Evolutionary conservation across 1,284 basidiomycete genomes (phyloP).

Genomic region (Phellinidium pouzarii): DNA sequence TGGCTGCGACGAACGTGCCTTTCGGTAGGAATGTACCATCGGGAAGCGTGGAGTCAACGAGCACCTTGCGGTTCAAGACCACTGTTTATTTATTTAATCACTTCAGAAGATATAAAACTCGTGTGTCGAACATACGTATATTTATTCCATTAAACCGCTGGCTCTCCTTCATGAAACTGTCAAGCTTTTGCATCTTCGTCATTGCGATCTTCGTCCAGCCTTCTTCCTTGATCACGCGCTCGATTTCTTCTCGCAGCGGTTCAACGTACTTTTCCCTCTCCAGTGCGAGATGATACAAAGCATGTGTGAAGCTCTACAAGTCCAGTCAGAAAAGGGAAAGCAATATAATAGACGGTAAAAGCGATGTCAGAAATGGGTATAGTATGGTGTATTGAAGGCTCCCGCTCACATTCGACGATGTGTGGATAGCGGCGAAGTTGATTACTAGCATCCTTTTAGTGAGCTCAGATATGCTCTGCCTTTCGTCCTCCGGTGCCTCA

Average conservation of each 20-base stretch:
- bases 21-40: slow-evolving; percentile 39
- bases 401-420: slow-evolving; percentile 25
- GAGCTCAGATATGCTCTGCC: slow-evolving; percentile 14
- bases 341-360: too few species aligned
- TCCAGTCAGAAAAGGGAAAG: neutral
- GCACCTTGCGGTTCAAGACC: slow-evolving; percentile 20
- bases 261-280: slow-evolving; percentile 31
- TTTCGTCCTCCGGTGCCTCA: slow-evolving; percentile 15
- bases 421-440: slow-evolving; percentile 31
- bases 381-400: too few species aligned
- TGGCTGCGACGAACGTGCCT: slow-evolving; percentile 36
- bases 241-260: slow-evolving; percentile 39
- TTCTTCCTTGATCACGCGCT: slow-evolving; percentile 30
- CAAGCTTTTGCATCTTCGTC: slow-evolving; percentile 36
- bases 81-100: slow-evolving; percentile 20
- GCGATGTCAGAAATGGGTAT: too few species aligned
- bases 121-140: neutral
- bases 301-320: slow-evolving; percentile 30
- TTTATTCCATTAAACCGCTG: slow-evolving; percentile 28
- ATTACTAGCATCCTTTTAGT: slow-evolving; percentile 23
- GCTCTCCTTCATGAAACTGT: slow-evolving; percentile 43
- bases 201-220: slow-evolving; percentile 41
- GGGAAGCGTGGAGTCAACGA: slow-evolving; percentile 33
- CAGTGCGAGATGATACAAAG: slow-evolving; percentile 32
- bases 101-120: neutral